Evolutionary conservation across 768 basidiomycete genomes (phyloP).

Genomic region (Daedaleopsis sinensis): DNA sequence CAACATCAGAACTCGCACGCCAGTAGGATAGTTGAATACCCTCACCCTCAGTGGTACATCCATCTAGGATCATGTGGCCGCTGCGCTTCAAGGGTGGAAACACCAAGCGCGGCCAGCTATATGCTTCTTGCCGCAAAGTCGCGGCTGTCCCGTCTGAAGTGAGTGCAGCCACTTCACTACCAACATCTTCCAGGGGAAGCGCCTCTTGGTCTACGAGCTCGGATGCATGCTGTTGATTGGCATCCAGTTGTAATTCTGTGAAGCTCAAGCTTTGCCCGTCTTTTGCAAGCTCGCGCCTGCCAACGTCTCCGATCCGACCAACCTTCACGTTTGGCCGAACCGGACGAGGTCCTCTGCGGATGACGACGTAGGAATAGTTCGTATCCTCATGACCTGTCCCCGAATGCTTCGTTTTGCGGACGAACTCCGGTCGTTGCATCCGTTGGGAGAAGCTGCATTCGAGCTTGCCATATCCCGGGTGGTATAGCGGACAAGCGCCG

Average conservation of each 20-base stretch:
- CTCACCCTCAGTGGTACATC: conserved; percentile 81
- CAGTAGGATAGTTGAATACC: too few species aligned
- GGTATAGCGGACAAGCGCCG: conserved; percentile 74
- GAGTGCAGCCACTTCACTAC: conserved; percentile 4
- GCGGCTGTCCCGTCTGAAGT: conserved; percentile 46
- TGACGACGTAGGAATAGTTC: conserved; percentile 88
- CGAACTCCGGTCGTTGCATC: conserved; percentile 82
- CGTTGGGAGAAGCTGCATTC: conserved; percentile 88
- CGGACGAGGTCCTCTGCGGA: conserved; percentile 80
- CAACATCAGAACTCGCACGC: background rate
- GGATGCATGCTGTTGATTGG: conserved; percentile 20
- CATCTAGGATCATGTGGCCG: conserved; percentile 91
- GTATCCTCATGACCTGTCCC: conserved; percentile 84
- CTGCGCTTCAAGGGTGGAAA: conserved; percentile 91
- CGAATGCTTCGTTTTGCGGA: conserved; percentile 87
- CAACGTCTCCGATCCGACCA: conserved; percentile 59
- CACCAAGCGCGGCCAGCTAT: conserved; percentile 87
- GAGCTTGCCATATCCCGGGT: conserved; percentile 52
- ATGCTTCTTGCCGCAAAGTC: conserved; percentile 72
- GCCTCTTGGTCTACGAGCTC: background rate
- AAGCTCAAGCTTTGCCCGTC: conserved; percentile 25
- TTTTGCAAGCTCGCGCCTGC: conserved; percentile 45
- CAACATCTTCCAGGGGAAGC: background rate
- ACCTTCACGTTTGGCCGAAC: conserved; percentile 34
- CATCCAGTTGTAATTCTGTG: conserved; percentile 28